phyloP scores from a whole-genome alignment of 495 filamentous ascomycete genomes.

The Xylaria curta region DNA sequence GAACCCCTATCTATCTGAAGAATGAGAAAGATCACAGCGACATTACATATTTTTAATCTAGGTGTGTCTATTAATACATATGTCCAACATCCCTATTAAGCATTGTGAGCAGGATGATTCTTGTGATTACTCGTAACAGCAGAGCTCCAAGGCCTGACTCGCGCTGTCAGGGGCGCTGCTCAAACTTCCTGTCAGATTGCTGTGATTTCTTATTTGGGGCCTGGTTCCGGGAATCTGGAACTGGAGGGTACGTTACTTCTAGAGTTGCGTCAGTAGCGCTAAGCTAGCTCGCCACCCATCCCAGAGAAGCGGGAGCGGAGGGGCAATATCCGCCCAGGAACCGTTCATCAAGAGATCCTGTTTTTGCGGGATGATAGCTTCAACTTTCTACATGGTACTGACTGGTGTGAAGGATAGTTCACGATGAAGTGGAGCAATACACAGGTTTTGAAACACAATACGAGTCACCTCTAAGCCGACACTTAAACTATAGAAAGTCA shows the following conservation, averaged over 20 bases:
- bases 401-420: neutral
- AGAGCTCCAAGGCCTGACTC: neutral
- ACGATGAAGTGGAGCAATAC: neutral
- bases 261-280: neutral
- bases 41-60: no score
- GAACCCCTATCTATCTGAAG: neutral
- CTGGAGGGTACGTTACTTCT: constrained; percentile 11
- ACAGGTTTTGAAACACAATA: neutral
- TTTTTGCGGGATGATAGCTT: neutral
- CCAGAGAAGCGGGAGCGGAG: neutral
- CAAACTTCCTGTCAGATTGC: neutral
- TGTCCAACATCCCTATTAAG: neutral
- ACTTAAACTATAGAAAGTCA: neutral
- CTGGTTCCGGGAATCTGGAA: constrained; percentile 12
- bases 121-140: neutral
- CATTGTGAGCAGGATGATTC: neutral
- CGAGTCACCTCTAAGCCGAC: constrained; percentile 9
- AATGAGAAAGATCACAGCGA: neutral
- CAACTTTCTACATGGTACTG: neutral
- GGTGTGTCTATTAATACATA: neutral
- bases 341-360: neutral
- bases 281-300: neutral
- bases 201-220: neutral
- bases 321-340: neutral
- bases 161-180: neutral